These are phyloP conservation scores for Phytophthora rubi DNA, from an alignment of 352 stramenopile genomes.

Conservation along the genomic window DNA sequence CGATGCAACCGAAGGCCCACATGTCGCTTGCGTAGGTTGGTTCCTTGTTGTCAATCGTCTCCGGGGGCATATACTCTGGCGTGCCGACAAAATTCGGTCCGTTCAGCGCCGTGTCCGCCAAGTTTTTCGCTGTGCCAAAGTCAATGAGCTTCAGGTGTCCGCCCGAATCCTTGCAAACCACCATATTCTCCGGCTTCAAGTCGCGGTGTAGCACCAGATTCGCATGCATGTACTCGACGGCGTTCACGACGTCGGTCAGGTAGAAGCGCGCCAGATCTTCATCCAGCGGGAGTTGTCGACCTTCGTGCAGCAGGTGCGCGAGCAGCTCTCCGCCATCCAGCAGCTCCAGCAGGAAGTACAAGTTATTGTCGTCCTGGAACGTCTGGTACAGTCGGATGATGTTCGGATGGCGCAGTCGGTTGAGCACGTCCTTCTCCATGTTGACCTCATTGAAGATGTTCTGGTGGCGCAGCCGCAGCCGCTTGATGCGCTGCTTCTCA, in stretches of 20 bases:
- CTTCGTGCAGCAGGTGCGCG: constrained; percentile 85
- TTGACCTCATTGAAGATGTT: constrained; percentile 99
- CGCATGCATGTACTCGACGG: constrained; percentile 93
- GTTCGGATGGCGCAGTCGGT: constrained; percentile 88
- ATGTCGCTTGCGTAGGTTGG: constrained; percentile 65
- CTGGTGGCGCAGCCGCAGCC: constrained; percentile 91
- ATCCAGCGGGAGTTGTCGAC: constrained; percentile 74
- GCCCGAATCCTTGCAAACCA: constrained; percentile 66
- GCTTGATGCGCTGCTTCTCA: constrained; percentile 89
- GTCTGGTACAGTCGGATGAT: constrained; percentile 96
- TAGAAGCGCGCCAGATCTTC: constrained; percentile 88
- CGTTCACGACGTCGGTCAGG: constrained; percentile 88
- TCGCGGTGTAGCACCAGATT: constrained; percentile 94
- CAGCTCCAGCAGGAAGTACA: constrained; percentile 98
- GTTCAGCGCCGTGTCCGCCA: constrained; percentile 63
- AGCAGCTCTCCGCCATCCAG: constrained; percentile 94
- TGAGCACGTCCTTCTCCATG: constrained; percentile 97
- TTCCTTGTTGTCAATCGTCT: constrained; percentile 86
- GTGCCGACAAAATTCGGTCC: constrained; percentile 90
- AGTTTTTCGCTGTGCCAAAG: constrained; percentile 86
- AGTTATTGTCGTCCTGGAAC: constrained; percentile 94
- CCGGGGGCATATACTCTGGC: constrained; percentile 88
- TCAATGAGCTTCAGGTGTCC: constrained; percentile 82
- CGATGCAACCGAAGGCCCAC: constrained; percentile 83
- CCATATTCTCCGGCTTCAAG: constrained; percentile 97